Conservation (phyloP, 352 stramenopile genomes). For the Pythium aphanidermatum region DNA sequence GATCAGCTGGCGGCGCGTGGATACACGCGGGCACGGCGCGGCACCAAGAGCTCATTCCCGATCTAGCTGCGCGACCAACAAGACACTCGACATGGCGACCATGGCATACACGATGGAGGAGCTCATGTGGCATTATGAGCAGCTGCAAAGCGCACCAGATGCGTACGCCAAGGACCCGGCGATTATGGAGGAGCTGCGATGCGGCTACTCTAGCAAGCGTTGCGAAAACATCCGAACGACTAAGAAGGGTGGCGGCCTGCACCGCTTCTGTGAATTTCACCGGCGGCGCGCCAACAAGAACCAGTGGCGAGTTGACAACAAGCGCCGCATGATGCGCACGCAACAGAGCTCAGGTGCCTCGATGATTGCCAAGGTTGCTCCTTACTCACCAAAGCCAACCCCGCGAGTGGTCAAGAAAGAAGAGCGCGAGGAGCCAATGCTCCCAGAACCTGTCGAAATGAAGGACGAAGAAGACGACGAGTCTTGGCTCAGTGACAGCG, state of each 20-base stretch:
- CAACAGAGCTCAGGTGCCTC: not conserved
- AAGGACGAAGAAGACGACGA: not conserved
- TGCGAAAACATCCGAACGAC: constrained; percentile 57
- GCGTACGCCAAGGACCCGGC: constrained; percentile 6
- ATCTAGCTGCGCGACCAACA: too few species aligned
- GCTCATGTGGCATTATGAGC: constrained; percentile 18
- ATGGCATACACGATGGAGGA: constrained; percentile 12
- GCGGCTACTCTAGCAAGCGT: constrained; percentile 62
- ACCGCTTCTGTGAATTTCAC: constrained; percentile 70
- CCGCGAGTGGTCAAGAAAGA: not conserved
- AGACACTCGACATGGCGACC: not conserved
- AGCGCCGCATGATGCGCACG: constrained; percentile 26
- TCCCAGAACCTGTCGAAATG: not conserved
- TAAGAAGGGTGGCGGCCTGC: constrained; percentile 63
- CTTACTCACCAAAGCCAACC: not conserved
- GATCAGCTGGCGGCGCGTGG: too few species aligned
- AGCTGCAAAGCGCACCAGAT: constrained; percentile 8
- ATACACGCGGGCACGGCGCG: too few species aligned
- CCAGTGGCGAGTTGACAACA: constrained; percentile 59
- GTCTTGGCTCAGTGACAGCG: not conserved
- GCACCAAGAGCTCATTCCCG: too few species aligned
- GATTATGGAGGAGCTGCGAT: constrained; percentile 23
- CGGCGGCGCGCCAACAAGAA: constrained; percentile 62
- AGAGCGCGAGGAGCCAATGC: not conserved
- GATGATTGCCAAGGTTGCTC: too few species aligned